Conservation (phyloP, 1,284 basidiomycete genomes). For the Fomitopsis palustris region DNA sequence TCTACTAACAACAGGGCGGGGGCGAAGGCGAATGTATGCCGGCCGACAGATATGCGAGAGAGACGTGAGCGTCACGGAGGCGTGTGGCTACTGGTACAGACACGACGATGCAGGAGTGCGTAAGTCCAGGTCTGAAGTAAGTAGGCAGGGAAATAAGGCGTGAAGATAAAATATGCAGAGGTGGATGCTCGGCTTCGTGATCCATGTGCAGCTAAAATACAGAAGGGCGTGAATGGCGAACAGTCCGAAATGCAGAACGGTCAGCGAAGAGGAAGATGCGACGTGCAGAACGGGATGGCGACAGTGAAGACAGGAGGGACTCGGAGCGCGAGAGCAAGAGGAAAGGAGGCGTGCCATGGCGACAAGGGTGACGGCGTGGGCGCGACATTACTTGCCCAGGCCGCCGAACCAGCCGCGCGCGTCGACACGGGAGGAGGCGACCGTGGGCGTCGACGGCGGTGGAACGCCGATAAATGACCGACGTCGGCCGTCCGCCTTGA, state of each 20-base stretch:
- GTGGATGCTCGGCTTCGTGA: constrained; percentile 7
- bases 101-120: constrained; percentile 13
- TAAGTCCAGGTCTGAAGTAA: constrained; percentile 12
- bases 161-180: constrained; percentile 5
- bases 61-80: constrained; percentile 14
- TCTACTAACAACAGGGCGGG: constrained; percentile 14
- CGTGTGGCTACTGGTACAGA: constrained; percentile 15
- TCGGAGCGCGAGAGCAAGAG: constrained; percentile 2
- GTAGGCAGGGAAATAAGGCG: not conserved
- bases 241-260: constrained; percentile 6
- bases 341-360: not conserved
- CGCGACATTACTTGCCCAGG: constrained; percentile 1
- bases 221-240: constrained; percentile 12
- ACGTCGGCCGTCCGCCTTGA: constrained; percentile 61
- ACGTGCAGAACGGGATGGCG: constrained; percentile 4
- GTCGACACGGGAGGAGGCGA: constrained; percentile 77
- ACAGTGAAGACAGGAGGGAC: constrained; percentile 10
- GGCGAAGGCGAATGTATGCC: constrained; percentile 14
- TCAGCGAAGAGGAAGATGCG: constrained; percentile 10
- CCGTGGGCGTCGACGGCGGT: constrained; percentile 69
- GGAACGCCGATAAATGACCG: constrained; percentile 70
- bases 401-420: constrained; percentile 60
- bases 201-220: constrained; percentile 9
- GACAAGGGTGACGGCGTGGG: not conserved
- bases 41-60: not conserved